phyloP scores from a whole-genome alignment of 2,329 filamentous ascomycete species.

The Chrysoporthe deuterocubensis region DNA sequence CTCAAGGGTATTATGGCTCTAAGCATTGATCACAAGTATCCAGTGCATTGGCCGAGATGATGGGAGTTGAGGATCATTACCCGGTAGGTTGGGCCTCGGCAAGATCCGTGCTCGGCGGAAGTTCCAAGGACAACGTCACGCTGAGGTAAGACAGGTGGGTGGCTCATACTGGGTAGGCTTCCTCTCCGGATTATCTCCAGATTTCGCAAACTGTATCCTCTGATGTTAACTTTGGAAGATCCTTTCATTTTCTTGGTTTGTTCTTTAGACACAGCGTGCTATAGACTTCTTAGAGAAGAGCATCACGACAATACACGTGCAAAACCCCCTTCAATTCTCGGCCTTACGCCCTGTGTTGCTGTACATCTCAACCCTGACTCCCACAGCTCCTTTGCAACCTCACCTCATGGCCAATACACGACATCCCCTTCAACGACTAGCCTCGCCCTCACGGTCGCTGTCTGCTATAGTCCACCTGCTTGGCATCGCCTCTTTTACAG shows the following conservation, averaged over 20 bases:
- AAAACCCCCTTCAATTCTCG: neutral
- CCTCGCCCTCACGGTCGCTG: constrained; percentile 65
- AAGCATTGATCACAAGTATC: too few relatives aligned
- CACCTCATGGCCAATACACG: constrained; percentile 40
- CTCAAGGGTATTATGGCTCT: too few relatives aligned
- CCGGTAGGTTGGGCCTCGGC: neutral
- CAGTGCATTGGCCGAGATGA: too few relatives aligned
- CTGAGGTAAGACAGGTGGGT: constrained; percentile 26
- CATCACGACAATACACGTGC: neutral
- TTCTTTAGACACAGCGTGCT: neutral
- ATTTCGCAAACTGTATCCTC: neutral
- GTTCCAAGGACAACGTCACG: constrained; percentile 16
- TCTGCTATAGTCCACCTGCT: constrained; percentile 66
- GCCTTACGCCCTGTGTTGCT: neutral
- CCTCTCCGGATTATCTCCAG: constrained; percentile 2
- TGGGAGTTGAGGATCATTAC: neutral
- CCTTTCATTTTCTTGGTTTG: neutral
- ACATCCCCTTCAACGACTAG: constrained; percentile 69
- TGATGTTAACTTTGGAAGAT: neutral
- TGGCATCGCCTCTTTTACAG: constrained; percentile 56
- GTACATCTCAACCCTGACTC: neutral
- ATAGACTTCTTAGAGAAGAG: neutral
- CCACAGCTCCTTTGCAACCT: neutral
- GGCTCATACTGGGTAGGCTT: neutral
- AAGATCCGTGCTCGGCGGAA: neutral